A percentile compares a stretch with the other conserved stretches of the same genome.
Evolutionary conservation across 345 rosid genomes (phyloP).

Genomic region (Brassica incana): DNA sequence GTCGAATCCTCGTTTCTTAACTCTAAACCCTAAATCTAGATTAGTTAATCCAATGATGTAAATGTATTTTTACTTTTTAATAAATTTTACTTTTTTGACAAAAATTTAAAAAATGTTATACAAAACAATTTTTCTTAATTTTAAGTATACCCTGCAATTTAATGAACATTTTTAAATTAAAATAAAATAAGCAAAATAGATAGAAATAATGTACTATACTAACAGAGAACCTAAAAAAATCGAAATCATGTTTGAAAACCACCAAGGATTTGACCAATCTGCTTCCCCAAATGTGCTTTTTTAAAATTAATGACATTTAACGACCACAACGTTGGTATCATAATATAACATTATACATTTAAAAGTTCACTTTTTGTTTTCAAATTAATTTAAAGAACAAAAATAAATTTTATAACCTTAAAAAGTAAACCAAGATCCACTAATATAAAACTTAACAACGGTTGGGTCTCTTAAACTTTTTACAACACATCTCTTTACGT

Average conservation of each 20-base stretch:
- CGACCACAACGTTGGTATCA: not conserved
- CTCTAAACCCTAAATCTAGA: too few relatives aligned
- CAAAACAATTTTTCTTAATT: not conserved
- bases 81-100: too few relatives aligned
- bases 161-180: not conserved
- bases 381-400: not conserved
- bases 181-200: not conserved
- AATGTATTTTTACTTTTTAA: too few relatives aligned
- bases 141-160: not conserved
- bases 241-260: not conserved
- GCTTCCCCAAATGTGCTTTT: not conserved
- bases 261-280: not conserved
- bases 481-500: not conserved
- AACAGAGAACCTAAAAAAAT: not conserved
- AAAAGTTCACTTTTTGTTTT: not conserved
- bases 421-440: not conserved
- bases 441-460: not conserved
- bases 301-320: not conserved
- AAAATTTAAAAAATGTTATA: too few relatives aligned
- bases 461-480: not conserved
- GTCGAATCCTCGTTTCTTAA: too few relatives aligned
- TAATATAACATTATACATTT: not conserved
- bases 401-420: not conserved
- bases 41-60: too few relatives aligned
- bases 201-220: not conserved